Percentiles rank a stretch among this genome's conserved stretches.
These are phyloP conservation scores for Eimeria acervulina DNA, from an alignment of 169 alveolate species.

Conservation along the genomic window DNA sequence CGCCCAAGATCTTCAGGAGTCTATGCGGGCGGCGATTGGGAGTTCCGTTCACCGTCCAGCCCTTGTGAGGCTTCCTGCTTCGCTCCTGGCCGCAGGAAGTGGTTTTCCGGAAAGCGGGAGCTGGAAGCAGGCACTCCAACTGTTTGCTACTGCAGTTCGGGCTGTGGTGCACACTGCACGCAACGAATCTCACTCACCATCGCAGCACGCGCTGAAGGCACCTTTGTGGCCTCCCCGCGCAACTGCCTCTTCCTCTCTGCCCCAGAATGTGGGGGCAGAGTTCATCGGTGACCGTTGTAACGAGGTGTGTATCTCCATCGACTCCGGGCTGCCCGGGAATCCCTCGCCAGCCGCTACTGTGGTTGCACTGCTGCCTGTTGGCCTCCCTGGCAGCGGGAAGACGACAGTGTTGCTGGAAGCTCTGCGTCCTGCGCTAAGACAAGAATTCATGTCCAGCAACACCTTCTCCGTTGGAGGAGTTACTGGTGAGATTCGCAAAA, in stretches of 20 bases:
- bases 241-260: background rate
- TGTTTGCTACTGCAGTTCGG: background rate
- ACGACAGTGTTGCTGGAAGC: slow-evolving; percentile 62
- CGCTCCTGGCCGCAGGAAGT: background rate
- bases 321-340: background rate
- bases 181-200: background rate
- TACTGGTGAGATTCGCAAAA: slow-evolving; percentile 7
- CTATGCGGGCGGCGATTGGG: background rate
- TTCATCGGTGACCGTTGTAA: background rate
- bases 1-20: background rate
- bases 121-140: background rate
- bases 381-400: slow-evolving; percentile 75
- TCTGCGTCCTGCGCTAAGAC: slow-evolving; percentile 61
- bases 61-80: background rate
- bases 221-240: background rate
- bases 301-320: background rate
- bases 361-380: slow-evolving; percentile 68
- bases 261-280: background rate
- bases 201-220: background rate
- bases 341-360: slow-evolving; percentile 7
- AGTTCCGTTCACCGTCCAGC: background rate
- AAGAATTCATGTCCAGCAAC: slow-evolving; percentile 31
- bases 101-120: background rate
- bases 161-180: background rate
- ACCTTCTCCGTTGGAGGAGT: slow-evolving; percentile 41